phyloP scores from a whole-genome alignment of 352 stramenopile genomes.

The Elongisporangium anandrum region DNA sequence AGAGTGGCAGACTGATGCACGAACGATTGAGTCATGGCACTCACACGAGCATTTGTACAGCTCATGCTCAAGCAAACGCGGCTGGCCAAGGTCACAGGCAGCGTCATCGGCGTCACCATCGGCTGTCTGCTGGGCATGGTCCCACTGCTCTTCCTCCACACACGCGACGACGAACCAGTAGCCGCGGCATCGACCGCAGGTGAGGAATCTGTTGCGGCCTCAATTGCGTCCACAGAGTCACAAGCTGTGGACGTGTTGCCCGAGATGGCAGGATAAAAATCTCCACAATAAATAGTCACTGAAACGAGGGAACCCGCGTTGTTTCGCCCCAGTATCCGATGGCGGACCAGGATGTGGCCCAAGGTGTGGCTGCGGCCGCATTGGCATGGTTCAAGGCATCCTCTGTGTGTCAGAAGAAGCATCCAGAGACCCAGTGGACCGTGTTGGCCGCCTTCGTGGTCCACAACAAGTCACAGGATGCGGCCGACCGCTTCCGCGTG shows the following conservation, averaged over 20 bases:
- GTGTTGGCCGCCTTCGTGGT: constrained; percentile 60
- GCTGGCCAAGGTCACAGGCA: constrained; percentile 63
- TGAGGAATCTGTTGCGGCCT: constrained; percentile 7
- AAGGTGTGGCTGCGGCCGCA: constrained; percentile 34
- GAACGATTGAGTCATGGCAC: too few species aligned
- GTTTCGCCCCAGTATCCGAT: constrained; percentile 1
- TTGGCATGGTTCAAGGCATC: constrained; percentile 58
- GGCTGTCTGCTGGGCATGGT: constrained; percentile 75
- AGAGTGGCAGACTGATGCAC: not conserved
- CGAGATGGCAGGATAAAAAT: constrained; percentile 2
- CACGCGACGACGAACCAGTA: constrained; percentile 21
- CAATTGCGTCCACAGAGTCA: too few species aligned
- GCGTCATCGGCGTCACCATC: constrained; percentile 65
- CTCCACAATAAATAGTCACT: constrained; percentile 16
- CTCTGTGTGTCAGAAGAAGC: constrained; percentile 54
- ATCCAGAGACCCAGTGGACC: constrained; percentile 47
- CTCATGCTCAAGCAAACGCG: constrained; percentile 62
- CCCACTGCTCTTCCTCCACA: constrained; percentile 75
- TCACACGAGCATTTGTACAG: constrained; percentile 11
- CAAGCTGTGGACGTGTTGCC: not conserved
- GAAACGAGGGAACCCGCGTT: constrained; percentile 6
- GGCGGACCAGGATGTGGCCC: constrained; percentile 8
- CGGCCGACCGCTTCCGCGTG: constrained; percentile 27
- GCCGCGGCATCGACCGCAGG: not conserved
- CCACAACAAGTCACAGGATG: constrained; percentile 4